Percentiles rank a stretch among this genome's conserved stretches.
Evolutionary conservation across 2,329 filamentous ascomycete species (phyloP).

Genomic region (Elsinoe ampelina): DNA sequence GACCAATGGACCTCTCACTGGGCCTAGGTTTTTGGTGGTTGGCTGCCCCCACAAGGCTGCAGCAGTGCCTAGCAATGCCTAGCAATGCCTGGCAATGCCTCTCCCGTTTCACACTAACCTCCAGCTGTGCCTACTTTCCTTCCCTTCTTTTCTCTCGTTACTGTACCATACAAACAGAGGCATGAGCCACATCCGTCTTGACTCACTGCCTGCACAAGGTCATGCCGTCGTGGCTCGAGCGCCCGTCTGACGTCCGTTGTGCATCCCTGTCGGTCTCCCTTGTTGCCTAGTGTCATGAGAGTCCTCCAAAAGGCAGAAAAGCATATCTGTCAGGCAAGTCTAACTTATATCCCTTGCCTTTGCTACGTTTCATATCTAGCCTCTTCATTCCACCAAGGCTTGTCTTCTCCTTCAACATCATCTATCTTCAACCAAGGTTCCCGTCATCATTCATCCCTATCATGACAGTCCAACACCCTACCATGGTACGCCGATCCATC

Average conservation of each 20-base stretch:
- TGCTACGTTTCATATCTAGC: not conserved
- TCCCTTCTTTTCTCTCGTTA: not conserved
- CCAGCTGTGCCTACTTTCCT: slow-evolving; percentile 3
- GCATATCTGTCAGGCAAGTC: slow-evolving; percentile 10
- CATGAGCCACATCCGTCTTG: slow-evolving; percentile 3
- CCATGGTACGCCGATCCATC: not conserved
- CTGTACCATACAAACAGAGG: not conserved
- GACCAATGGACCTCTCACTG: not conserved
- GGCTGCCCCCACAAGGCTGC: slow-evolving; percentile 9
- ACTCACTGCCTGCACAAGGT: not conserved
- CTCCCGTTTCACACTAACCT: slow-evolving; percentile 1
- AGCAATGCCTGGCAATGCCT: not conserved
- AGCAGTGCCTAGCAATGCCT: too few relatives aligned
- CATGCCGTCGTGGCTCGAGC: slow-evolving; percentile 10
- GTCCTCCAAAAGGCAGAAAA: not conserved
- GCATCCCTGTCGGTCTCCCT: not conserved
- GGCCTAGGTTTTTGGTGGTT: not conserved
- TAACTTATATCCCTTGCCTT: slow-evolving; percentile 6
- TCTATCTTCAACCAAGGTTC: not conserved
- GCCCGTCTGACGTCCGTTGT: slow-evolving; percentile 8
- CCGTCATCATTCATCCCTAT: not conserved
- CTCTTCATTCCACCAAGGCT: not conserved
- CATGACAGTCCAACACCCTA: slow-evolving; percentile 1
- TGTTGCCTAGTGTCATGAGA: slow-evolving; percentile 10
- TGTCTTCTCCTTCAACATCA: not conserved